Evolutionary conservation across 2,329 filamentous ascomycete species (phyloP), one percentile per base, ranked within the genome.

Genomic region (Cladorrhinum sp.): DNA sequence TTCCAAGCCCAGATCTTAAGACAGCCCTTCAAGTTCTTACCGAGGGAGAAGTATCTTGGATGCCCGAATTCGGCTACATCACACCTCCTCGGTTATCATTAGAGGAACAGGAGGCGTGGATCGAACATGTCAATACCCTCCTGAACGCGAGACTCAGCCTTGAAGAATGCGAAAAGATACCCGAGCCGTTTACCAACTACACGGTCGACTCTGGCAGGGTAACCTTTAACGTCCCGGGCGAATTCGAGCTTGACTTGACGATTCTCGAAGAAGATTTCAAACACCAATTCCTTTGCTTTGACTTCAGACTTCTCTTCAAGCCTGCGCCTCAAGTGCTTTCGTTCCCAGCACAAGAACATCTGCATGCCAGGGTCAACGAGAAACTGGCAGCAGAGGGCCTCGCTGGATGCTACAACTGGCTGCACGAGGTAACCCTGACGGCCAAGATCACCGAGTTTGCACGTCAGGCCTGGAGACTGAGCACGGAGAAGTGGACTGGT

Each of bases 211-310:
- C 91, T 56, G 95, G 96, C n/a, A 86, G 94, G 54, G 94, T 90
- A 6, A 98, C 92, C 0, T 99, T 99, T 73, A 84, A 80, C 52
- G 90, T 98, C 1, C 78, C 85, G 2, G 85, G 85, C 57, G 94
- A 98, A 73, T 97, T 97, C 69, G 94, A 98, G 73, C 85, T 98
- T 20, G 95, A 98, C 72, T 82, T 99, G 56, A 93, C 92, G 1
- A 90, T 98, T 64, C 91, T 90, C 18, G 89, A 93, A 67, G 93
- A 98, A 71, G 89, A 95, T 66, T 85, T 87, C 18, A 80, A 86
- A 30, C 89, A 90, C 58, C 93, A 96, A 69, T 96, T 96, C 71
- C 97, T 90, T 81, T 96, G 98, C 71, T 90, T 98, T 64, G 93
- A 98, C 73, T 87, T 98, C 69, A 86, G 93, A 62, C 92, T 96